Percentiles rank a stretch among this genome's conserved stretches.
Evolutionary conservation across 2,329 filamentous ascomycete genomes (phyloP).

Genomic region (Aspergillus brasiliensis): DNA sequence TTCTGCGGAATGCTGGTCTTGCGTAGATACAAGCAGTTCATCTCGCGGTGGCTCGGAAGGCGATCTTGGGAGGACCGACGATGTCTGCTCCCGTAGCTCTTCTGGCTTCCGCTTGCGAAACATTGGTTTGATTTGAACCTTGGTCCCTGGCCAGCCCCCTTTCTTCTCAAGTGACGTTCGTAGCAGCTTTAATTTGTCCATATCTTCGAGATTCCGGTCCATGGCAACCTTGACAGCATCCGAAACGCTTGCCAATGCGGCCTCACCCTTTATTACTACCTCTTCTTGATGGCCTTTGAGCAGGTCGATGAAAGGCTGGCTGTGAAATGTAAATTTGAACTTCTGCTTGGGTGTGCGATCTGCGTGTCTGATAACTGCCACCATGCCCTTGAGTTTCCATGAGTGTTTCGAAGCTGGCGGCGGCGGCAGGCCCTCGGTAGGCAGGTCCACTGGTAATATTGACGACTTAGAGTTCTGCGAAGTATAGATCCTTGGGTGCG

Average conservation of each 20-base stretch:
- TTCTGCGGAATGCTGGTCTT: constrained; percentile 24
- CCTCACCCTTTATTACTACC: constrained; percentile 88
- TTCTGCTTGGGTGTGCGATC: constrained; percentile 98
- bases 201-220: constrained; percentile 78
- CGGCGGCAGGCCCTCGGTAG: constrained; percentile 45
- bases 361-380: constrained; percentile 93
- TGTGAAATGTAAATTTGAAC: constrained; percentile 99
- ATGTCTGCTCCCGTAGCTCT: constrained; percentile 45
- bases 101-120: constrained; percentile 84
- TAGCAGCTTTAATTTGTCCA: constrained; percentile 79
- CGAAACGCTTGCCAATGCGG: constrained; percentile 83
- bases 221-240: constrained; percentile 83
- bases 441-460: constrained; percentile 26
- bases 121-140: constrained; percentile 99
- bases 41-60: constrained; percentile 17
- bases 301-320: constrained; percentile 90
- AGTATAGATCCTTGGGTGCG: constrained; percentile 24
- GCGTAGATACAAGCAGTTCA: constrained; percentile 25
- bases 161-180: constrained; percentile 90
- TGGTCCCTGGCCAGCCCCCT: constrained; percentile 90
- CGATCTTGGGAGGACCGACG: constrained; percentile 17
- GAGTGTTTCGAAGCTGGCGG: constrained; percentile 80
- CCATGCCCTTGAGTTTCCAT: constrained; percentile 97
- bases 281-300: constrained; percentile 96
- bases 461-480: constrained; percentile 30